Base-by-base conservation (phyloP, 2,329 filamentous ascomycete species). In the Epicoccum sorghinum region DNA sequence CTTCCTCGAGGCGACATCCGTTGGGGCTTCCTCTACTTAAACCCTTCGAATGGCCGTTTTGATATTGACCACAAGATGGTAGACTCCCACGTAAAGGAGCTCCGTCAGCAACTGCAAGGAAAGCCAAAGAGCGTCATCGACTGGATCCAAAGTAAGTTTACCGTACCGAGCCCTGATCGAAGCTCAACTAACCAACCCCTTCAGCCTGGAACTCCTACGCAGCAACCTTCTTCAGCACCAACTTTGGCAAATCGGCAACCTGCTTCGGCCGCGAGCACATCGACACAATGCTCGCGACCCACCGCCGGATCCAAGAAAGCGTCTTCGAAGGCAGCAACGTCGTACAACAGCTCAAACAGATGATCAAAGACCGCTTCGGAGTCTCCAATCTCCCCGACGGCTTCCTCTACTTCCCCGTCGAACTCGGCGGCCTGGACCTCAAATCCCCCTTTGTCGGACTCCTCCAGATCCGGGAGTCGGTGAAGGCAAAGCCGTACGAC, bases 221-320 rank as follows among this genome's bases (percentile, higher is more conserved):
- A 0, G 74, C 73, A 2, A 79, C 77, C 0, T 85, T 84, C 71
- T 82, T 85, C 66, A 73, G 75, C 3, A 77, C 77, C 13, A 84
- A 83, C 58, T 83, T 84, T 52, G 82, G 82, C 18, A 75, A 76
- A 30, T 70, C 81, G 0, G 79, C 80, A 3, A 80, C 82, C 49
- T 84, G 81, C 58, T 82, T 81, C 49, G 82, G 82, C 0, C 77
- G 73, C 22, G 69, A 75, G 18, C 82, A 84, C 59, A 77, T 85
- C 3, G 79, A 83, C 53, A 76, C 77, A 43, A 82, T 84, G 72
- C 78, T 84, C 3, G 67, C 71, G 3, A 82, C 80, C 0, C 80
- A 83, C 58, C 68, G 78, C 14, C 79, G 75, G 25, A 81, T 82
- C 33, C 81, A 85, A 59, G 68, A 76, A 7, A 70, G 73, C 36